Base-by-base conservation (phyloP, 2,329 filamentous ascomycete genomes). In the Epichloe amarillans region DNA sequence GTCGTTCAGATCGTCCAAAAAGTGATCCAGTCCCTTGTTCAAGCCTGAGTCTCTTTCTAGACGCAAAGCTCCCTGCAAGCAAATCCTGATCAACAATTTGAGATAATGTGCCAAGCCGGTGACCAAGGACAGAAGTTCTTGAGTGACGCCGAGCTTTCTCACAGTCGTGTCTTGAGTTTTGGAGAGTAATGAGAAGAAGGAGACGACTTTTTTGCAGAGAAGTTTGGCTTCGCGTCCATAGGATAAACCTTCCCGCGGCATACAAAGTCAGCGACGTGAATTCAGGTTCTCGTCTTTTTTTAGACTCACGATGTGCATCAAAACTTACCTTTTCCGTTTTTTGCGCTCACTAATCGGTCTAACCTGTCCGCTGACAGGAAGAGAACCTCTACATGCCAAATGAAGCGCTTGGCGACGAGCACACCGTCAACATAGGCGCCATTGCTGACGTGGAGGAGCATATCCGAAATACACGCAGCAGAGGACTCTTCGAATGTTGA, bases 131-230 rank as follows among this genome's bases (percentile, higher is more conserved):
- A 98, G 71, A n/a, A 98, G 77, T 65, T 98, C 93, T 66, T 98
- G 93, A 8, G 93, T 98, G 35, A 98, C 93, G 42, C 93, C 93
- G 41, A 97, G 80, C 64, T 96, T 93, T 52, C 88, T 79, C 38
- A 87, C 82, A n/a, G 85, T 87, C 8, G 83, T 88, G 62, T 96
- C 90, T 64, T 97, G 91, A 1, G 90, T 93, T 66, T 95, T 95
- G 5, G 91, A 95, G 8, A 98, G 75, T 17, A 98, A 73, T 12
- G 89, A 89, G 66, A 98, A 98, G 73, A 98, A 98, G 26, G 91
- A 88, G 5, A 98, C 93, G 50, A 98, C 95, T 69, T 98, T 98
- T 69, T 98, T 98, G 74, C 93, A 98, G n/a, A 98, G 79, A 47
- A 98, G 76, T 69, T 98, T 98, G n/a, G 93, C 87, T 71, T 98